These are phyloP conservation scores for Bothriochloa decipiens DNA, from an alignment of 176 grass and related monocot genomes.

Conservation along the genomic window DNA sequence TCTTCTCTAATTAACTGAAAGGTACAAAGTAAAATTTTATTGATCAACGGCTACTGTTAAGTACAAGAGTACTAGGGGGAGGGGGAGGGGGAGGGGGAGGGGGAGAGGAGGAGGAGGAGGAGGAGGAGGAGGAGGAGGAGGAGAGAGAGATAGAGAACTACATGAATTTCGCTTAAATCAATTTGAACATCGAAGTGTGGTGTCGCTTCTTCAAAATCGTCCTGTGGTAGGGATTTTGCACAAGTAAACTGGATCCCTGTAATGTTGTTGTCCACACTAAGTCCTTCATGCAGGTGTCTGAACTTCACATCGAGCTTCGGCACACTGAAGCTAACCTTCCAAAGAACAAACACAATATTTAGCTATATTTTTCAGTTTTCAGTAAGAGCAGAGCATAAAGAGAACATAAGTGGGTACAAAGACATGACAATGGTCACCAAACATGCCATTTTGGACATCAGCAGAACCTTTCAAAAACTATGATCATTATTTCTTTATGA, in stretches of 20 bases:
- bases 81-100: not conserved
- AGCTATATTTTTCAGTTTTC: slow-evolving; percentile 55
- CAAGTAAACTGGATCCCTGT: slow-evolving; percentile 85
- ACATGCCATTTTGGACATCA: slow-evolving; percentile 14
- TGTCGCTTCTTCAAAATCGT: slow-evolving; percentile 72
- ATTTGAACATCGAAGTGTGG: slow-evolving; percentile 94
- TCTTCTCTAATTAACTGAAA: slow-evolving; percentile 91
- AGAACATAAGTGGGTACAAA: slow-evolving; percentile 4
- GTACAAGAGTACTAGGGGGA: slow-evolving; percentile 5
- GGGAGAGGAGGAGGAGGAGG: not conserved
- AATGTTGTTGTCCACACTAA: slow-evolving; percentile 87
- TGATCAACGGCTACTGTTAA: slow-evolving; percentile 24
- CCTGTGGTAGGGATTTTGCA: slow-evolving; percentile 66
- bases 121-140: not conserved
- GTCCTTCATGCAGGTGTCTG: slow-evolving; percentile 73
- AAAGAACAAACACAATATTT: slow-evolving; percentile 89
- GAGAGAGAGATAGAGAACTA: slow-evolving; percentile 53
- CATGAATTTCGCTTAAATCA: slow-evolving; percentile 97
- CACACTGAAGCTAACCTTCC: slow-evolving; percentile 99
- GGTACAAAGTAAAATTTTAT: slow-evolving; percentile 37
- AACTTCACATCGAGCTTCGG: slow-evolving; percentile 99
- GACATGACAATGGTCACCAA: slow-evolving; percentile 1
- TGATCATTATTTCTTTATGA: not conserved
- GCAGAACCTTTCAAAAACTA: not conserved
- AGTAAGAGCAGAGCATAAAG: not conserved